Evolutionary conservation across 148 eudicot genomes (phyloP).

Genomic region (Limonium bicolor): DNA sequence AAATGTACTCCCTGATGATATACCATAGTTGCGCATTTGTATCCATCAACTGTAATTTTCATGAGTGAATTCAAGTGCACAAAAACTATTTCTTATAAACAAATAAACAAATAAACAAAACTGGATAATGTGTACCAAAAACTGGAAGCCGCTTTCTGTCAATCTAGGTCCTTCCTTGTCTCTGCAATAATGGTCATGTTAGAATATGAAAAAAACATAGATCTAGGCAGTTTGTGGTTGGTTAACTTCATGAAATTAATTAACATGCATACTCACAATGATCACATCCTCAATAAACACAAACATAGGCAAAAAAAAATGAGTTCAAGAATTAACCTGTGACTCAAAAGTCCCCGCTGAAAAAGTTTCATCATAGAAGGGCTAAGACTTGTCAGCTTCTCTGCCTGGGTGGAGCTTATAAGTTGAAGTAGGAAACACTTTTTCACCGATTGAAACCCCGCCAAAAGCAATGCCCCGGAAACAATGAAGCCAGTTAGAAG

Average conservation of each 20-base stretch:
- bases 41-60: slow-evolving; percentile 77
- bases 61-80: slow-evolving; percentile 9
- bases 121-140: slow-evolving; percentile 42
- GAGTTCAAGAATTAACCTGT: slow-evolving; percentile 40
- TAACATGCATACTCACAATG: too few relatives aligned
- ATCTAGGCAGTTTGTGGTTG: too few relatives aligned
- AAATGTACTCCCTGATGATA: slow-evolving; percentile 88
- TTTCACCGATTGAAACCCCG: too few relatives aligned
- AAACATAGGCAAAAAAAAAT: too few relatives aligned
- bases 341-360: slow-evolving; percentile 85
- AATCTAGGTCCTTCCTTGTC: slow-evolving; percentile 77
- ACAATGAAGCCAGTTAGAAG: background rate
- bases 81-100: too few relatives aligned
- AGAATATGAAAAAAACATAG: too few relatives aligned
- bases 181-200: slow-evolving; percentile 27
- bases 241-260: too few relatives aligned
- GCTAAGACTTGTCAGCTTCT: slow-evolving; percentile 59
- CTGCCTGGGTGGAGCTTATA: slow-evolving; percentile 74
- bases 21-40: slow-evolving; percentile 99
- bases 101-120: background rate
- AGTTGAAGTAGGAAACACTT: slow-evolving; percentile 78
- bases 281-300: too few relatives aligned
- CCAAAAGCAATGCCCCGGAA: background rate
- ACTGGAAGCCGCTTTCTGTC: slow-evolving; percentile 93
- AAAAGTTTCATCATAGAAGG: slow-evolving; percentile 88